These are phyloP conservation scores for Claviceps arundinis DNA, from an alignment of 2,329 filamentous ascomycete genomes.

Conservation along the genomic window DNA sequence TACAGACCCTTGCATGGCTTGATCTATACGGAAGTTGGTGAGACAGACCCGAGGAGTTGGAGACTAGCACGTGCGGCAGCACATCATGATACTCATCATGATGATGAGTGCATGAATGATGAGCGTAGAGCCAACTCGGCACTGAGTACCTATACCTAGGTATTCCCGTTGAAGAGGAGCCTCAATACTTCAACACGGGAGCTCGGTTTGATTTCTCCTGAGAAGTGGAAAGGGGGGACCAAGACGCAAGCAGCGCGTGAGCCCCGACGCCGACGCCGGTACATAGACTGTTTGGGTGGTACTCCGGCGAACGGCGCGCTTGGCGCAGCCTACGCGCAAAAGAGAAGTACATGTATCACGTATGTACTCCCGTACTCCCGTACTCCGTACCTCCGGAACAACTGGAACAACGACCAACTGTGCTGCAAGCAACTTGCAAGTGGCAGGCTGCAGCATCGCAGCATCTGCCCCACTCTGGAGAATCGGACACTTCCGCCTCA, in stretches of 20 bases:
- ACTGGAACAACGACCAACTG: background rate
- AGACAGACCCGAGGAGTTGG: background rate
- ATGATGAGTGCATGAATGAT: too few species aligned
- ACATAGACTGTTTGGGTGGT: background rate
- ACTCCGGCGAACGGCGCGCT: background rate
- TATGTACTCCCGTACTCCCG: too few species aligned
- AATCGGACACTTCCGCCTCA: conserved; percentile 3
- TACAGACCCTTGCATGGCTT: background rate
- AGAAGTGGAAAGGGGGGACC: too few species aligned
- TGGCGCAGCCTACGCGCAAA: background rate
- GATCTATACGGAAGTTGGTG: background rate
- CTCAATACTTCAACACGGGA: too few species aligned
- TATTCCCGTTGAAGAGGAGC: too few species aligned
- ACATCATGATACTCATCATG: background rate
- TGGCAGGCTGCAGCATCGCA: background rate
- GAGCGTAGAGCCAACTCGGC: too few species aligned
- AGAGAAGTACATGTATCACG: too few species aligned
- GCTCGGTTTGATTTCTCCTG: too few species aligned
- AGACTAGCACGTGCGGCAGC: background rate
- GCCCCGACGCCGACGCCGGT: background rate
- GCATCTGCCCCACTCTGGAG: conserved; percentile 1
- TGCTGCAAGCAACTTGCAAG: background rate
- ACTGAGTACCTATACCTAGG: too few species aligned
- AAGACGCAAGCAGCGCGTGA: background rate
- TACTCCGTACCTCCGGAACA: background rate